Conservation (phyloP, 2,329 filamentous ascomycete species). For the Botryosphaeria agaves region DNA sequence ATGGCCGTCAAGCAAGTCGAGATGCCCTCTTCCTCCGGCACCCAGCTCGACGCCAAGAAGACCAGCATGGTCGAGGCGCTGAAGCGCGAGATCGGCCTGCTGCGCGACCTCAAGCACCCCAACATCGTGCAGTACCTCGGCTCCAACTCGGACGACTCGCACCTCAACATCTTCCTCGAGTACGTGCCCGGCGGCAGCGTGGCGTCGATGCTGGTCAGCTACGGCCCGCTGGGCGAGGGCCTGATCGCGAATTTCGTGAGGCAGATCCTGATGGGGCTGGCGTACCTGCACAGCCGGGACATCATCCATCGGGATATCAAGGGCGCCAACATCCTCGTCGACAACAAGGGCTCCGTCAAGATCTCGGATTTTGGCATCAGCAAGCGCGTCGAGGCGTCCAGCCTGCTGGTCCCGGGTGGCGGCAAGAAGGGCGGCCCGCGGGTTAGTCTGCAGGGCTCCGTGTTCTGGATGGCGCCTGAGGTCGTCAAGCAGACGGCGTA, state of each 20-base stretch:
- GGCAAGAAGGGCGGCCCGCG: conserved; percentile 40
- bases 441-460: conserved; percentile 80
- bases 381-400: conserved; percentile 89
- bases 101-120: conserved; percentile 84
- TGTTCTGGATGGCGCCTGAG: conserved; percentile 99
- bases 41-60: conserved; percentile 73
- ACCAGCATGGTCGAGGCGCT: conserved; percentile 96
- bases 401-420: conserved; percentile 39
- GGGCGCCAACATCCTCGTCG: conserved; percentile 93
- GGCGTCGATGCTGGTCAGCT: conserved; percentile 96
- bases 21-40: conserved; percentile 61
- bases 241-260: conserved; percentile 92
- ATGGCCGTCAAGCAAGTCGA: conserved; percentile 98
- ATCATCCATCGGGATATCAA: conserved; percentile 99
- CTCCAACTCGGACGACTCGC: conserved; percentile 75
- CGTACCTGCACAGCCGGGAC: conserved; percentile 82
- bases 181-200: conserved; percentile 96
- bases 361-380: conserved; percentile 98
- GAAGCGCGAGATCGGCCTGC: conserved; percentile 86
- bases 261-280: conserved; percentile 82
- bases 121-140: conserved; percentile 98
- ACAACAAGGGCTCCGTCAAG: conserved; percentile 98
- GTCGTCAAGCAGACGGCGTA: conserved; percentile 97
- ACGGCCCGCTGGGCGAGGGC: conserved; percentile 84
- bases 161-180: conserved; percentile 98